phyloP scores from a whole-genome alignment of 352 stramenopile species.

The Phytophthora meadii region DNA sequence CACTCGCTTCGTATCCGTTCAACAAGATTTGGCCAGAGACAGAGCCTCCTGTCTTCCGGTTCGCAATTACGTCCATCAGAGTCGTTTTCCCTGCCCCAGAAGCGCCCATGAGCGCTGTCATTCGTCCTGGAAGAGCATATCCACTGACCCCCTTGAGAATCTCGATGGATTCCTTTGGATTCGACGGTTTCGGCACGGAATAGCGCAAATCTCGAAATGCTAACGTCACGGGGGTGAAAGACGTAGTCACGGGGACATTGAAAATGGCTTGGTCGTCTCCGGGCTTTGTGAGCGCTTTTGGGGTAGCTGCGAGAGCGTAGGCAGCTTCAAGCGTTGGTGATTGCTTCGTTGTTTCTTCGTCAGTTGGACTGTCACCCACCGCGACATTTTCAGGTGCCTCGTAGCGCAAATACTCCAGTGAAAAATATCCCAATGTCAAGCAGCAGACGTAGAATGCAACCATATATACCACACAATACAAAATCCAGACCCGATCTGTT shows the following conservation, averaged over 20 bases:
- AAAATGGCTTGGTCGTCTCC: slow-evolving; percentile 14
- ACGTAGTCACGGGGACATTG: slow-evolving; percentile 10
- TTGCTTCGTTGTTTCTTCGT: slow-evolving; percentile 9
- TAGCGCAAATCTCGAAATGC: slow-evolving; percentile 33
- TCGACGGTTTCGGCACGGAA: slow-evolving; percentile 25
- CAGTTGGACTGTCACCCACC: background rate
- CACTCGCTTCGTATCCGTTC: too few species aligned
- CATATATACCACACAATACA: slow-evolving; percentile 46
- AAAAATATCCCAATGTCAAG: slow-evolving; percentile 38
- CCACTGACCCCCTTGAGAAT: too few species aligned
- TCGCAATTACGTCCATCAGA: too few species aligned
- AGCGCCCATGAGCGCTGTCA: too few species aligned
- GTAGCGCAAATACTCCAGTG: slow-evolving; percentile 50
- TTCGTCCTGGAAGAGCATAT: too few species aligned
- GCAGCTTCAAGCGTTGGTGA: slow-evolving; percentile 2
- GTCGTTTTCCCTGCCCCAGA: too few species aligned
- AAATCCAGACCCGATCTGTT: slow-evolving; percentile 45
- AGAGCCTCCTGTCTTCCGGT: too few species aligned
- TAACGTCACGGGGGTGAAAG: slow-evolving; percentile 31
- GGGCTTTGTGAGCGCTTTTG: slow-evolving; percentile 15
- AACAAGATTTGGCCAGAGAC: too few species aligned
- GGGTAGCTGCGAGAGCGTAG: slow-evolving; percentile 26
- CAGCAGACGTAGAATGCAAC: slow-evolving; percentile 38
- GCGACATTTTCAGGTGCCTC: slow-evolving; percentile 31
- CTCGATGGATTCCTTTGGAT: too few species aligned